These are phyloP conservation scores for Hyphopichia wangnamkhiaoensis DNA, from an alignment of 1,139 yeast genomes.

Conservation along the genomic window DNA sequence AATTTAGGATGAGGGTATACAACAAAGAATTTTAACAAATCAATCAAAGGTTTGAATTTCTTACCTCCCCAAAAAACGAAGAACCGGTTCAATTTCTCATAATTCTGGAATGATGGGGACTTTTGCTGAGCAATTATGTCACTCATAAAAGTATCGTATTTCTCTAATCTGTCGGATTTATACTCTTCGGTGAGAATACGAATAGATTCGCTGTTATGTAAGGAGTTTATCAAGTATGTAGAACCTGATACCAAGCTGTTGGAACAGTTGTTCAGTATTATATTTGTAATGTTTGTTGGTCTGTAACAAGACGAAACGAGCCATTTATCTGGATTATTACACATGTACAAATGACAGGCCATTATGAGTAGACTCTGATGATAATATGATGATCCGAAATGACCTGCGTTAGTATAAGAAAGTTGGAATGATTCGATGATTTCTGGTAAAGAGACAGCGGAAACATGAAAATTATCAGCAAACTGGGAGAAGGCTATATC, in stretches of 20 bases:
- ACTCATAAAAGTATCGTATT: constrained; percentile 16
- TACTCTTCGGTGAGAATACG: neutral
- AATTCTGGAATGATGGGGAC: constrained; percentile 12
- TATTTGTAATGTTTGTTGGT: constrained; percentile 20
- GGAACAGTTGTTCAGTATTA: constrained; percentile 22
- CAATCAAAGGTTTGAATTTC: constrained; percentile 23
- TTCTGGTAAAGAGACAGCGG: constrained; percentile 21
- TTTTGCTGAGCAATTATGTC: constrained; percentile 13
- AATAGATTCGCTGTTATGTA: neutral
- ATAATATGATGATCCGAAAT: constrained; percentile 22
- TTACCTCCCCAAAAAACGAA: constrained; percentile 39
- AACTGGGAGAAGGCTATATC: constrained; percentile 27
- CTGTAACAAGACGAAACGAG: constrained; percentile 21
- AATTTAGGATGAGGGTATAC: constrained; percentile 38
- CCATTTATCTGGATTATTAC: constrained; percentile 27
- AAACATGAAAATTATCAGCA: constrained; percentile 15
- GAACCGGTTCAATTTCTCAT: constrained; percentile 25
- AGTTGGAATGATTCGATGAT: constrained; percentile 24
- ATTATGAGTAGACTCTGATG: constrained; percentile 30
- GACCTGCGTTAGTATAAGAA: constrained; percentile 13
- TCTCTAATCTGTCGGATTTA: constrained; percentile 7
- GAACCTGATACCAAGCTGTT: constrained; percentile 25
- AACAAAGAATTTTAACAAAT: constrained; percentile 30
- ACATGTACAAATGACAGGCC: constrained; percentile 27
- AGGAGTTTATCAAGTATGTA: constrained; percentile 29